Base-by-base conservation (phyloP, 1,284 basidiomycete genomes). In the Irpex lacteus region DNA sequence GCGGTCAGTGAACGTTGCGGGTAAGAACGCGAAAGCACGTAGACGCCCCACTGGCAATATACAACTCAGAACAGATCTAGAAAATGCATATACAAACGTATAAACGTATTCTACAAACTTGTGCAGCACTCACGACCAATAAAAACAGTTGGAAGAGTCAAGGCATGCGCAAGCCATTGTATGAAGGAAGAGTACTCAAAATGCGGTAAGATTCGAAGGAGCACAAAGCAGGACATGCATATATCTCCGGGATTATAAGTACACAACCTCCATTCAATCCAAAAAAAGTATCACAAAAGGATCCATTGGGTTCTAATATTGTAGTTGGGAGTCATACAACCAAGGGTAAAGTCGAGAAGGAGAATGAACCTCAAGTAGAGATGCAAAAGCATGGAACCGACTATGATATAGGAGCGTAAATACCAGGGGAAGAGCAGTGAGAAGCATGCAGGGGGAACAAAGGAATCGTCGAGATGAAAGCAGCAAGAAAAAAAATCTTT, bases 361-460 rank as follows among this genome's bases (percentile, higher is more conserved):
- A 61, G 52, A 59, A 62, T 36, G 65, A 61, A 66, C 61, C 63
- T 62, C 68, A 64, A 68, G 65, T 57, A 69, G 59, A 63, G 47
- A 64, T 63, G 60, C 62, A 65, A 38, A 63, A 63, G 63, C 59
- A 64, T 60, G 36, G 60, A 15, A 15, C 15, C 36, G 63, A 68
- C 66, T 68, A 66, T 64, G 67, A 67, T 65, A 68, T 65, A 65
- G 59, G 62, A 49, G 32, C 40, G 63, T 66, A 67, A 62, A 64
- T 66, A 63, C 60, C 60, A 59, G 61, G 68, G 61, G 60, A 65
- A 64, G 62, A 67, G 64, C 64, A 64, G 60, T 61, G 62, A 59
- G 64, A 66, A 63, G 40, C 40, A 44, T 44, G 40, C 40, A 15
- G 15, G 40, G 40, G 44, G 55, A 67, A 62, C 60, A 69, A 65